Evolutionary conservation across 176 grass and related monocot species (phyloP), one percentile per base, ranked within the genome.

Genomic region (Tillandsia fasciculata): DNA sequence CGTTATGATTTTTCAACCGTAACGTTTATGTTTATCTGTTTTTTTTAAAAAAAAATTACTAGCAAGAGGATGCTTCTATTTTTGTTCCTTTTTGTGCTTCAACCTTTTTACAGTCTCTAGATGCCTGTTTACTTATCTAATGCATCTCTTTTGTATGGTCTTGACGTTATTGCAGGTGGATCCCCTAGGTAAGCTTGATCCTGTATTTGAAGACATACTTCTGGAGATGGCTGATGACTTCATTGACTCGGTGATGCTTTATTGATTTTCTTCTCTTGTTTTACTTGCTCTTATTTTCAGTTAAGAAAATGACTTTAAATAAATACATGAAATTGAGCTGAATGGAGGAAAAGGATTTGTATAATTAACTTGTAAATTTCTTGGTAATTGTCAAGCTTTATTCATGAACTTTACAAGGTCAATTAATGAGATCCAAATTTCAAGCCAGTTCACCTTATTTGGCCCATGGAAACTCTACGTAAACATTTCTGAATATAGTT

Each of bases 141-240:
- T 24, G 11, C 23, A 65, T 75, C 47, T 75, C 14, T 67, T n/a
- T 64, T 26, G 5, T 49, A 64, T 51, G n/a, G 26, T 8, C 53
- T 69, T 61, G 11, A 24, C 50, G 6, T 50, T 18, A 15, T 63
- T 68, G 66, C 66, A 97, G 94, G 90, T 99, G 22, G 90, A 99
- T 74, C 95, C 90, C 64, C 68, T 68, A 50, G 80, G 82, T 64
- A 94, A 80, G 71, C 26, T 94, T 78, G 89, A 87, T 79, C 76
- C 89, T 78, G 82, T 85, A 33, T 71, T 85, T 73, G 95, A 99
- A 90, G 90, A 94, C 33, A 57, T 94, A 9, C 70, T 94, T 79
- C 80, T 99, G 74, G 84, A 90, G 63, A 74, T 86, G 13, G 95
- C 87, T 74, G 95, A 94, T 72, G 89, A 87, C 73, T 99, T 94